Evolutionary conservation across 2,329 filamentous ascomycete species (phyloP).

Genomic region (Plectosphaerella cucumerina): DNA sequence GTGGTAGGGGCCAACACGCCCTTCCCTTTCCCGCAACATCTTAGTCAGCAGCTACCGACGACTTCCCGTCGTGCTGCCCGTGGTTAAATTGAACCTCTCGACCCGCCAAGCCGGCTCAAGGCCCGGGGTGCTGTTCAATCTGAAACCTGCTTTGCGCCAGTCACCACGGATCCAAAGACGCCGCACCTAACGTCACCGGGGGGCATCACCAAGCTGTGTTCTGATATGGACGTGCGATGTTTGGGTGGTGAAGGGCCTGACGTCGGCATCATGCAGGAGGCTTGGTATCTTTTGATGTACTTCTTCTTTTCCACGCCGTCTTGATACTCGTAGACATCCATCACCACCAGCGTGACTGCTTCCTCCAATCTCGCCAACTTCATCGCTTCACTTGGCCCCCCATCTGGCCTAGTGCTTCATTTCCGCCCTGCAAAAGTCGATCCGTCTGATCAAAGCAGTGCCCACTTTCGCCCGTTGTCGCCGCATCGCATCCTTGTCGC

Average conservation of each 20-base stretch:
- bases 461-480: not conserved
- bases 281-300: not conserved
- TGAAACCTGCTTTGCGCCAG: conserved; percentile 13
- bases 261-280: not conserved
- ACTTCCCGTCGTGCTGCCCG: too few relatives aligned
- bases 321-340: not conserved
- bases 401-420: not conserved
- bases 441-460: not conserved
- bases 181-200: conserved; percentile 3
- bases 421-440: not conserved
- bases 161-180: not conserved
- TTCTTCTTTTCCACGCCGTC: too few relatives aligned
- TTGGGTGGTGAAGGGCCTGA: not conserved
- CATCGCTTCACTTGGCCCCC: not conserved
- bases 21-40: too few relatives aligned
- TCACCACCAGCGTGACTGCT: not conserved
- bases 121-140: conserved; percentile 4
- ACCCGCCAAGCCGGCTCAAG: not conserved
- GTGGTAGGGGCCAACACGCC: too few relatives aligned
- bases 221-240: not conserved
- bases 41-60: too few relatives aligned
- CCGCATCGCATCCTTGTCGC: not conserved
- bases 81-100: not conserved
- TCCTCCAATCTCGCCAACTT: not conserved
- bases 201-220: not conserved